These are phyloP conservation scores for Entonaema liquescens DNA, from an alignment of 495 filamentous ascomycete genomes.

Conservation along the genomic window DNA sequence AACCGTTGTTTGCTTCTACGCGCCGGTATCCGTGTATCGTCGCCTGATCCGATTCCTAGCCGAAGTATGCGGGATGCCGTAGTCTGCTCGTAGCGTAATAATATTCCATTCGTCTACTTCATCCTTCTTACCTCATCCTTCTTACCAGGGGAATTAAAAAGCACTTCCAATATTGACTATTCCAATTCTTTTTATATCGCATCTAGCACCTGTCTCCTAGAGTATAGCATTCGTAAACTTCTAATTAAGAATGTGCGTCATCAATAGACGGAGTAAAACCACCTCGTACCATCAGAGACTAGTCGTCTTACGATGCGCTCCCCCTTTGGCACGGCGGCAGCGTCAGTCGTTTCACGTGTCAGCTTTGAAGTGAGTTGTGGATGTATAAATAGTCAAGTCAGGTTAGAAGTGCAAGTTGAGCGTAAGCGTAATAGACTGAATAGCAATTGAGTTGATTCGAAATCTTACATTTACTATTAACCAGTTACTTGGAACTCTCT, in stretches of 20 bases:
- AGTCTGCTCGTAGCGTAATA: not conserved
- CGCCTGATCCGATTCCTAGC: not conserved
- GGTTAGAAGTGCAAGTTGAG: not conserved
- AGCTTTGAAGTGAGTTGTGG: not conserved
- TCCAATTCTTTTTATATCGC: conserved; percentile 9
- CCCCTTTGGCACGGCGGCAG: conserved; percentile 22
- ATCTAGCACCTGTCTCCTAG: not conserved
- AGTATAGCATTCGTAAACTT: not conserved
- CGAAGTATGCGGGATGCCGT: not conserved
- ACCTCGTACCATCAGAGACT: conserved; percentile 27
- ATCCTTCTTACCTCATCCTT: conserved; percentile 5
- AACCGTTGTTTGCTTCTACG: too few relatives aligned
- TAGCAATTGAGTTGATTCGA: not conserved
- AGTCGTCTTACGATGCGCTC: conserved; percentile 26
- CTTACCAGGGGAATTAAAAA: not conserved
- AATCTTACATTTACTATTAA: not conserved
- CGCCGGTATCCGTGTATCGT: too few relatives aligned
- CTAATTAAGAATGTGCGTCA: not conserved
- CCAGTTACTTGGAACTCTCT: too few relatives aligned
- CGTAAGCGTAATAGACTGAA: not conserved
- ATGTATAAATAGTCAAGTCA: not conserved
- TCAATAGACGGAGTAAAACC: conserved; percentile 11
- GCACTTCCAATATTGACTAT: not conserved
- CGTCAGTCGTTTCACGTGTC: conserved; percentile 12
- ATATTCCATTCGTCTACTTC: not conserved